phyloP scores from a whole-genome alignment of 75 land plant species.

The Sequoia sempervirens region DNA sequence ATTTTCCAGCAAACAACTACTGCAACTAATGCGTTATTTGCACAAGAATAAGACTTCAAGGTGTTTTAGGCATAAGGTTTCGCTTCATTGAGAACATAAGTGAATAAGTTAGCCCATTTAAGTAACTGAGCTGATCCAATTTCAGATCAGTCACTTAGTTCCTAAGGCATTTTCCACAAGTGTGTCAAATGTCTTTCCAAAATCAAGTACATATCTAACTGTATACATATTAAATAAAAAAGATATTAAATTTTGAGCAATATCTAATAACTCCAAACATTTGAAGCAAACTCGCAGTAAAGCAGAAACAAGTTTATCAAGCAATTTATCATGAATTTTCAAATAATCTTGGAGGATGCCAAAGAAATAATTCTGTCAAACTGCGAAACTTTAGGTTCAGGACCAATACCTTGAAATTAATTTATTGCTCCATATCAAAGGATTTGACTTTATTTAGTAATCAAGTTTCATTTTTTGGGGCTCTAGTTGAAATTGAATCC shows the following conservation, averaged over 20 bases:
- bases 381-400: background rate
- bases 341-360: background rate
- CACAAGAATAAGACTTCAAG: too few relatives aligned
- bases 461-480: background rate
- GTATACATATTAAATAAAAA: too few relatives aligned
- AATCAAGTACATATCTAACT: background rate
- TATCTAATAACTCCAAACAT: background rate
- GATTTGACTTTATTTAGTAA: background rate
- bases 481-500: background rate
- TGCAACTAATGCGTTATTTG: too few relatives aligned
- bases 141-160: too few relatives aligned
- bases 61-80: too few relatives aligned
- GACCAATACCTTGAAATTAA: background rate
- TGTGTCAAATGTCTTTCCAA: background rate
- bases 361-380: background rate
- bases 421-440: background rate
- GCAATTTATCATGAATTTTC: background rate
- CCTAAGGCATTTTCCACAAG: background rate
- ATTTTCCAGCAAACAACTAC: too few relatives aligned
- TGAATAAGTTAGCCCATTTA: too few relatives aligned
- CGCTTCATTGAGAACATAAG: too few relatives aligned
- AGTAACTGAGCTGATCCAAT: too few relatives aligned
- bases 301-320: background rate
- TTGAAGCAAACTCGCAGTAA: background rate
- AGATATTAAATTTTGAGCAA: background rate